Base-by-base conservation (phyloP, 2,329 filamentous ascomycete species). In the Talaromyces sp. region DNA sequence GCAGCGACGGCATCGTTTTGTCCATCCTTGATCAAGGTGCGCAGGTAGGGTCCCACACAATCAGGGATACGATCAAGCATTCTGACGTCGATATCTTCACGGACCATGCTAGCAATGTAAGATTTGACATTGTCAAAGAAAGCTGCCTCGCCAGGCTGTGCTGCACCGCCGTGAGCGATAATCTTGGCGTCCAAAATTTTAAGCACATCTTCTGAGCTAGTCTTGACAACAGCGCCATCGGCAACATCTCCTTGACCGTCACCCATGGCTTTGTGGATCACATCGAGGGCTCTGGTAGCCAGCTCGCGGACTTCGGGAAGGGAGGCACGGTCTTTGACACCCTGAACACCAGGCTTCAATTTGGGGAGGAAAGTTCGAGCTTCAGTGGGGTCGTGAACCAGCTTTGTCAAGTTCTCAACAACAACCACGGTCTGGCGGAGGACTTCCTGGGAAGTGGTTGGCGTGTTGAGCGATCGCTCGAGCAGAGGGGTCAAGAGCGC, bases 341-440 rank as follows among this genome's bases (percentile, higher is more conserved):
- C 85, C 81, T 97, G 92, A 54, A 99, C 90, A 85, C 95, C 95
- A 51, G 95, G 95, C 72, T 91, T 90, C 58, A 99, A 83, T 78
- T 96, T 97, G 57, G 95, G 95, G 73, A 99, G 79, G 83, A 99
- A 99, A 60, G 91, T 91, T 67, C 95, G 86, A 36, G 95, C 95
- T 81, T 99, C 95, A 63, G 96, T 87, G 15, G 95, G 95, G 74
- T 91, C 93, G 77, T 99, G 95, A 30, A 99, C 95, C 33, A 99
- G 87, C 81, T 96, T 98, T 64, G 95, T 99, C 80, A 99, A 82
- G 80, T 99, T 99, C 80, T 99, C 95, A 22, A 95, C 90, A 57
- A 99, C 96, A 59, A 99, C 92, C 32, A 96, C 92, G 2, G 95
- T 96, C 79, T 97, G 93, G 64, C 95, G 89, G 60, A 97, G 83